Evolutionary conservation across 371 early-diverging fungal genomes (phyloP).

Genomic region (Mucor circinelloides): DNA sequence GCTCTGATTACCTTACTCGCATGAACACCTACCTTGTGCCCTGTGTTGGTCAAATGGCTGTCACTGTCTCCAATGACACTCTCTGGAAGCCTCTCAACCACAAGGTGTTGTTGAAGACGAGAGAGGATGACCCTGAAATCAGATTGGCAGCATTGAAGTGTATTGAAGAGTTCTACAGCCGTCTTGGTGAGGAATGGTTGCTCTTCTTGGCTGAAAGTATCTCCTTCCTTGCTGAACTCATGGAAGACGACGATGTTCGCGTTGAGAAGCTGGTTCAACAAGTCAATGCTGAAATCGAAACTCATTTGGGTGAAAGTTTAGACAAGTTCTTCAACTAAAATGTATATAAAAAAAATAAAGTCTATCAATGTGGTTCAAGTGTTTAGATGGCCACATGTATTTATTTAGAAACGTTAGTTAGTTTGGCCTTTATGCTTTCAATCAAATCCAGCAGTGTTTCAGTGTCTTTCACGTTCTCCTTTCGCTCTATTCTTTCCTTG

Average conservation of each 20-base stretch:
- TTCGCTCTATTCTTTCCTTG: constrained; percentile 9
- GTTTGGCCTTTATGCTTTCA: constrained; percentile 3
- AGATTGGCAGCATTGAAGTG: constrained; percentile 75
- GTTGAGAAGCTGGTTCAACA: constrained; percentile 84
- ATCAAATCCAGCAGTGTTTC: constrained; percentile 11
- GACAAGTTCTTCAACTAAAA: constrained; percentile 75
- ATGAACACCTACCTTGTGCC: constrained; percentile 76
- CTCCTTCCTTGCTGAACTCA: constrained; percentile 92
- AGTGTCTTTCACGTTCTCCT: constrained; percentile 10
- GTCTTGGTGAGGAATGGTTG: constrained; percentile 91
- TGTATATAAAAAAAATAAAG: constrained; percentile 4
- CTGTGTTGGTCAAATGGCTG: constrained; percentile 82
- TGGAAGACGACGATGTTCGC: constrained; percentile 82
- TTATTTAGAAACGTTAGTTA: background rate
- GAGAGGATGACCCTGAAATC: constrained; percentile 71
- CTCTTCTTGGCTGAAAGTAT: constrained; percentile 93
- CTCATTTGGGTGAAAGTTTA: constrained; percentile 85
- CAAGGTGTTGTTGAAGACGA: constrained; percentile 75
- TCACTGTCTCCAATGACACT: constrained; percentile 76
- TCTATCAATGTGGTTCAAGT: background rate
- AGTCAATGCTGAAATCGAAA: constrained; percentile 84
- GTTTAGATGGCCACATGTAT: background rate
- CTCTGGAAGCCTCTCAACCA: constrained; percentile 90
- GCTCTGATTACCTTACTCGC: constrained; percentile 51
- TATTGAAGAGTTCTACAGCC: constrained; percentile 80